Percentiles rank a stretch among this genome's conserved stretches.
These are phyloP conservation scores for Malassezia furfur DNA, from an alignment of 1,284 basidiomycete species.

Conservation along the genomic window DNA sequence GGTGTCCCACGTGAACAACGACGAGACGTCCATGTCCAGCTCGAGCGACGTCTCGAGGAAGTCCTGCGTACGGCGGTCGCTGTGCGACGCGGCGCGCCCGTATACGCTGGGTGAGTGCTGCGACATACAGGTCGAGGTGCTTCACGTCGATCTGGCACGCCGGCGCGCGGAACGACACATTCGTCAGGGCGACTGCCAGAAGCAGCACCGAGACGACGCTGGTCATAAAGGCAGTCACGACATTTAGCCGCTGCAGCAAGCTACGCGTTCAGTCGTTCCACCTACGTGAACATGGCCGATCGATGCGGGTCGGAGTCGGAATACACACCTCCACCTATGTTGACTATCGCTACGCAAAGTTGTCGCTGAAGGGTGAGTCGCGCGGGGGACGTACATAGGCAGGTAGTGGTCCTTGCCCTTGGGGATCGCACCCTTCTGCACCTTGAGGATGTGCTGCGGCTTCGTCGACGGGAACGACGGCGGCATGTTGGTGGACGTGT, in stretches of 20 bases:
- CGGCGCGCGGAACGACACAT: slow-evolving; percentile 37
- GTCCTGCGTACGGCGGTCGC: slow-evolving; percentile 34
- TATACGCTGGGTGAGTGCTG: slow-evolving; percentile 16
- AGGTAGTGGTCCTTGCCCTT: slow-evolving; percentile 41
- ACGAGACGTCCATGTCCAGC: slow-evolving; percentile 58
- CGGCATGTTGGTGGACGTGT: slow-evolving; percentile 37
- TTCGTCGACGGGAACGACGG: slow-evolving; percentile 41
- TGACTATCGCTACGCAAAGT: slow-evolving; percentile 17
- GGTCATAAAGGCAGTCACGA: slow-evolving; percentile 57
- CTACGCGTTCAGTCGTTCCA: slow-evolving; percentile 5
- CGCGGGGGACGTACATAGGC: slow-evolving; percentile 28
- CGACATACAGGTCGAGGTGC: slow-evolving; percentile 58
- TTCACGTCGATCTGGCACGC: slow-evolving; percentile 57
- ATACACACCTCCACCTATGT: slow-evolving; percentile 5
- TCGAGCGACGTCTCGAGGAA: slow-evolving; percentile 28
- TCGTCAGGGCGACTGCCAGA: slow-evolving; percentile 37
- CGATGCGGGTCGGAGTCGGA: not conserved
- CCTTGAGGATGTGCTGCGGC: slow-evolving; percentile 41
- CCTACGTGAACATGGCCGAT: slow-evolving; percentile 13
- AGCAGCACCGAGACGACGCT: slow-evolving; percentile 57
- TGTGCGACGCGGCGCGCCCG: slow-evolving; percentile 26
- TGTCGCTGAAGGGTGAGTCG: slow-evolving; percentile 18
- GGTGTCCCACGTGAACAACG: slow-evolving; percentile 86
- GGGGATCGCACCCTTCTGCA: slow-evolving; percentile 43
- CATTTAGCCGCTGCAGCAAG: slow-evolving; percentile 61